phyloP scores from a whole-genome alignment of 83 land plant genomes.

The Diphasiastrum complanatum region DNA sequence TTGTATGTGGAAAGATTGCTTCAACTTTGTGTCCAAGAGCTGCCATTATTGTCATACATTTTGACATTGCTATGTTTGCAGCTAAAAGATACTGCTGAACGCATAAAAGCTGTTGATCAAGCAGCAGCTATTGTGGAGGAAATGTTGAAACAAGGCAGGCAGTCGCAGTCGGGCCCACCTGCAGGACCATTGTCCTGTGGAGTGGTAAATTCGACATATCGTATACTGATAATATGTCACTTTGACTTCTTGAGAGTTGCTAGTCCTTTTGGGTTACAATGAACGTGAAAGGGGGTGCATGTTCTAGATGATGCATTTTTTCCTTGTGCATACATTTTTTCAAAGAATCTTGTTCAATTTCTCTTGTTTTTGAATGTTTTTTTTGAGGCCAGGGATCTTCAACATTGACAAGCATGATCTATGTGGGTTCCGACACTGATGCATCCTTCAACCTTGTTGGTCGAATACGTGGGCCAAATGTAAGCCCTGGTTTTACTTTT shows the following conservation, averaged over 20 bases:
- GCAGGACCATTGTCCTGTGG: not conserved
- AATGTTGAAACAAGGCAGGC: not conserved
- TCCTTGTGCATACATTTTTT: not conserved
- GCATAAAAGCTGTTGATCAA: constrained; percentile 1
- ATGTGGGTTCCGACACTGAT: not conserved
- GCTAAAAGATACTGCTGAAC: not conserved
- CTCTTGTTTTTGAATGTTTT: not conserved
- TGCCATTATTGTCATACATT: no score
- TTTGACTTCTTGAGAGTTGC: no score
- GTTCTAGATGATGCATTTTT: no score
- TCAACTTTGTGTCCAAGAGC: no score
- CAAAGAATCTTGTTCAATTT: not conserved
- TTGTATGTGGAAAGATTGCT: not conserved
- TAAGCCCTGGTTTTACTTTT: no score
- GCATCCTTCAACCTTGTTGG: not conserved
- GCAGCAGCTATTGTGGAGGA: constrained; percentile 1
- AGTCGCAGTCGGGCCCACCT: no score
- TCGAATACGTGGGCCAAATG: constrained; percentile 1
- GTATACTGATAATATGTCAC: no score
- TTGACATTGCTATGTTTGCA: no score
- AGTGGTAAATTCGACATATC: no score
- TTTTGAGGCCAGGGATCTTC: not conserved
- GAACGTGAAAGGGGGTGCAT: no score
- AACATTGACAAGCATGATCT: not conserved
- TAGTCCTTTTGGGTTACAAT: no score